These are phyloP conservation scores for Nicotiana undulata DNA, from an alignment of 257 asterid species.

Conservation along the genomic window DNA sequence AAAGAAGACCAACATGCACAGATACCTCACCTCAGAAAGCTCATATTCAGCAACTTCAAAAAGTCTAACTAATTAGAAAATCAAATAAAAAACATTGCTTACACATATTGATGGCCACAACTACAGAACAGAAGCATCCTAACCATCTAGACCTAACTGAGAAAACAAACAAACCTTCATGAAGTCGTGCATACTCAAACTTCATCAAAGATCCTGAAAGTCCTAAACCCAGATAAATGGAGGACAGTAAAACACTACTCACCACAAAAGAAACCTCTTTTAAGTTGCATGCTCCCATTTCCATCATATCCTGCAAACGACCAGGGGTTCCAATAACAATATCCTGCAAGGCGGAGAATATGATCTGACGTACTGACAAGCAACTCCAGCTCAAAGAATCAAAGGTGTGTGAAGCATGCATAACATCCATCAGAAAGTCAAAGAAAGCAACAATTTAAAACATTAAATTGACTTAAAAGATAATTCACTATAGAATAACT, in stretches of 20 bases:
- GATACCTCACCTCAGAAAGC: not conserved
- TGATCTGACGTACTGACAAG: not conserved
- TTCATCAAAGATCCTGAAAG: not conserved
- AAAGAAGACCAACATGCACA: not conserved
- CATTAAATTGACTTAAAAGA: not conserved
- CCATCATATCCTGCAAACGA: slow-evolving; percentile 87
- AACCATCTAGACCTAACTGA: not conserved
- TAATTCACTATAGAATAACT: not conserved
- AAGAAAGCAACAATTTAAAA: not conserved
- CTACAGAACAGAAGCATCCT: not conserved
- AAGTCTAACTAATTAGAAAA: not conserved
- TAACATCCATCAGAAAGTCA: not conserved
- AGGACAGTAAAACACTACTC: slow-evolving; percentile 21
- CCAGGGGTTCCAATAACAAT: slow-evolving; percentile 99
- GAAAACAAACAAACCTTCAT: not conserved
- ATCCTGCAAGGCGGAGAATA: slow-evolving; percentile 42
- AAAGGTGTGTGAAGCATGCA: not conserved
- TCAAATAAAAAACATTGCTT: not conserved
- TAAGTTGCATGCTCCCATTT: slow-evolving; percentile 70
- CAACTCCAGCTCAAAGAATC: not conserved
- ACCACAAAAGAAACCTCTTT: slow-evolving; percentile 90
- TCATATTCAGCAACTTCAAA: not conserved
- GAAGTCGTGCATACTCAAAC: not conserved
- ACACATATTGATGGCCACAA: not conserved
- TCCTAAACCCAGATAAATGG: slow-evolving; percentile 4